These are phyloP conservation scores for Chlorella ohadii DNA, from an alignment of 139 green algal genomes.

Conservation along the genomic window DNA sequence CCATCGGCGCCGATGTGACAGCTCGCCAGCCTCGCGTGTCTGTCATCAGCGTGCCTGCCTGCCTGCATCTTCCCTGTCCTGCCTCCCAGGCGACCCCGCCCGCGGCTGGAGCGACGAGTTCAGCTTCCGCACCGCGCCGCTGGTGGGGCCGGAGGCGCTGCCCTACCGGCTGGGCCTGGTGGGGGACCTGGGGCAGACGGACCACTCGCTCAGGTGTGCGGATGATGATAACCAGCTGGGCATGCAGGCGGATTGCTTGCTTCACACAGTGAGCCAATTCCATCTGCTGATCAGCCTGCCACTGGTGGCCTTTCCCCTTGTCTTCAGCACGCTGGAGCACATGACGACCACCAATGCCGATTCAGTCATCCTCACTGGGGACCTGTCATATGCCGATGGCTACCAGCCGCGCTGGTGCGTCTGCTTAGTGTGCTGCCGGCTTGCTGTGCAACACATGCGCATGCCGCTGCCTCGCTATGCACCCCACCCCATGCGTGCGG, in stretches of 20 bases:
- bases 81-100: background rate
- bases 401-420: conserved; percentile 45
- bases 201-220: conserved; percentile 56
- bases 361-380: conserved; percentile 73
- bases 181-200: conserved; percentile 83
- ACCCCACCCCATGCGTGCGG: too few species aligned
- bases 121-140: conserved; percentile 56
- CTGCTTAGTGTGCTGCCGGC: background rate
- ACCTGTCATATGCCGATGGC: conserved; percentile 88
- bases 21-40: too few species aligned
- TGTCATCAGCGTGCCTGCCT: too few species aligned
- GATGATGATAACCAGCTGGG: too few species aligned
- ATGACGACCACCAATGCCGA: conserved; percentile 39
- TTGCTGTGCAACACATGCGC: background rate
- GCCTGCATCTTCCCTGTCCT: too few species aligned
- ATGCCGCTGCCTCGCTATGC: too few species aligned
- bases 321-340: conserved; percentile 67
- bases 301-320: too few species aligned
- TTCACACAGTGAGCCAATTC: too few species aligned
- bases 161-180: conserved; percentile 64
- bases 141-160: conserved; percentile 26
- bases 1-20: too few species aligned
- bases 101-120: conserved; percentile 29
- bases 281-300: too few species aligned
- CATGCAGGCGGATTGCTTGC: too few species aligned